Evolutionary conservation across 2,329 filamentous ascomycete genomes (phyloP).

Genomic region (Hymenoscyphus occultus): DNA sequence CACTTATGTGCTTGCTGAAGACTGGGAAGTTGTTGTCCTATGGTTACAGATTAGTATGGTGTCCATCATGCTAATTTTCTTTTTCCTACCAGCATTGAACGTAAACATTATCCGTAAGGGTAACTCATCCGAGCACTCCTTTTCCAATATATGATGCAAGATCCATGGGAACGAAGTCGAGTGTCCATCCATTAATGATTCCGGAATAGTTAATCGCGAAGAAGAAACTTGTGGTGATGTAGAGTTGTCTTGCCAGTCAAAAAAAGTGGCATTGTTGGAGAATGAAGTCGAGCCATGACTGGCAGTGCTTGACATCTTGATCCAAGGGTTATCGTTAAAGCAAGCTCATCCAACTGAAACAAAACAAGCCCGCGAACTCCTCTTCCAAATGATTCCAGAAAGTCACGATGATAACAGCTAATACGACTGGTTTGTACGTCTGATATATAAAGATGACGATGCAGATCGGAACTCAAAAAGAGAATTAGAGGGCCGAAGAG

Average conservation of each 20-base stretch:
- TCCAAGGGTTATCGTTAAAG: neutral
- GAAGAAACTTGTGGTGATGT: neutral
- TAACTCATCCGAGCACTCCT: slow-evolving; percentile 21
- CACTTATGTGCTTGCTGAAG: slow-evolving; percentile 27
- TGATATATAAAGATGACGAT: neutral
- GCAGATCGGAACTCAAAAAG: neutral
- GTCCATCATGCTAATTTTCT: neutral
- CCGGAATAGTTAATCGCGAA: slow-evolving; percentile 9
- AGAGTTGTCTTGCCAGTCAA: neutral
- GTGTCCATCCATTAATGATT: slow-evolving; percentile 14
- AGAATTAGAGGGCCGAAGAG: neutral
- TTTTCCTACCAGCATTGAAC: slow-evolving; percentile 30
- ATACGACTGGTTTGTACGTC: neutral
- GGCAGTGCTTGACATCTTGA: slow-evolving; percentile 3
- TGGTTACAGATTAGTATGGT: neutral
- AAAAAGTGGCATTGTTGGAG: neutral
- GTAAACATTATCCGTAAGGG: slow-evolving; percentile 33
- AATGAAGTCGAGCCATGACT: neutral
- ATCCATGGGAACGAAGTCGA: slow-evolving; percentile 25
- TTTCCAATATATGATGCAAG: slow-evolving; percentile 26
- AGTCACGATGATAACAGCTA: neutral
- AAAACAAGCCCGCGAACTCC: neutral
- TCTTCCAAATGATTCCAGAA: neutral
- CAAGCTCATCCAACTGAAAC: neutral
- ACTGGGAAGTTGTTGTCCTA: slow-evolving; percentile 27